Conservation (phyloP, 257 asterid species). For the Solanum megistacrolobum region DNA sequence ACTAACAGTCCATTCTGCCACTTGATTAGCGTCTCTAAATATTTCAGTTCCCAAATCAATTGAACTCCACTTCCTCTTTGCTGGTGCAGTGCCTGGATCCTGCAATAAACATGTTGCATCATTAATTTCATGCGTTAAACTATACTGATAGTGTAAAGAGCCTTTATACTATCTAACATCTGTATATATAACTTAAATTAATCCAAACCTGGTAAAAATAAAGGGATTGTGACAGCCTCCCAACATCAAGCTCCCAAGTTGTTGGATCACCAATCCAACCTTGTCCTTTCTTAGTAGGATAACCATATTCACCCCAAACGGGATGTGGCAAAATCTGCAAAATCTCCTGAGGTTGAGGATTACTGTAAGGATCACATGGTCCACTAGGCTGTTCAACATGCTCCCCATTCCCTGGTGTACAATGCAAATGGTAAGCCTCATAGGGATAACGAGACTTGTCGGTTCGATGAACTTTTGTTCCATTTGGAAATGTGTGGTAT, state of each 20-base stretch:
- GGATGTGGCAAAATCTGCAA: constrained; percentile 73
- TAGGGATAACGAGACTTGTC: constrained; percentile 47
- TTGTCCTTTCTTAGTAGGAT: constrained; percentile 55
- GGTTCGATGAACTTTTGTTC: constrained; percentile 44
- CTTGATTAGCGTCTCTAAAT: constrained; percentile 47
- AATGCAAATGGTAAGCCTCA: constrained; percentile 67
- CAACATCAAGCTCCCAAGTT: constrained; percentile 69
- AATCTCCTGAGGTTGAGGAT: constrained; percentile 87
- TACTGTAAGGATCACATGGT: constrained; percentile 65
- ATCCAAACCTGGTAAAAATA: constrained; percentile 45
- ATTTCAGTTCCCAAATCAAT: constrained; percentile 71
- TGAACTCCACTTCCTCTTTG: constrained; percentile 56
- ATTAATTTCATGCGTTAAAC: background rate
- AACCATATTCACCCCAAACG: constrained; percentile 74
- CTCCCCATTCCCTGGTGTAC: constrained; percentile 52
- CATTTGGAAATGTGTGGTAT: constrained; percentile 55
- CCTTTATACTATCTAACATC: background rate
- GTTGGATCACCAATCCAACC: constrained; percentile 79
- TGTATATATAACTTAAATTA: background rate
- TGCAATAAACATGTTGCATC: constrained; percentile 10
- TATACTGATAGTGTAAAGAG: background rate
- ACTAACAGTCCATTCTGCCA: constrained; percentile 79
- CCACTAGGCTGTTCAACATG: constrained; percentile 35
- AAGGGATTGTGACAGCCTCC: constrained; percentile 47
- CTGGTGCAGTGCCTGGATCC: constrained; percentile 69